Conservation (phyloP, 2,329 filamentous ascomycete genomes). For the Xylaria sp. region DNA sequence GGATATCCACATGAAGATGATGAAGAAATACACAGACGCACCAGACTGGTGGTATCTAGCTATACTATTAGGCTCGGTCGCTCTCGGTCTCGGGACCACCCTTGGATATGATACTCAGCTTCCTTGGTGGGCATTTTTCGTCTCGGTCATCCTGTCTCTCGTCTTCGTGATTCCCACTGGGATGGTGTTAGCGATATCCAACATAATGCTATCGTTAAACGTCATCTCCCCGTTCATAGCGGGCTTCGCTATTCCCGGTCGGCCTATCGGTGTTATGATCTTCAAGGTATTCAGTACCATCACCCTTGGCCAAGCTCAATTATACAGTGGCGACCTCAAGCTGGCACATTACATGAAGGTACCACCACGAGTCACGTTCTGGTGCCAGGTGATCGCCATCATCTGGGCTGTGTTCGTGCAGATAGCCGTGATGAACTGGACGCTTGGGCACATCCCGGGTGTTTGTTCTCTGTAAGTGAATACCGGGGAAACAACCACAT, state of each 20-base stretch:
- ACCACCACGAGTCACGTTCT: conserved; percentile 55
- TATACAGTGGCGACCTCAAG: conserved; percentile 45
- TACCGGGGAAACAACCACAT: conserved; percentile 25
- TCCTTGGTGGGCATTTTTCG: conserved; percentile 59
- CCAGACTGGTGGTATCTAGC: conserved; percentile 61
- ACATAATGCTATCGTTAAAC: conserved; percentile 57
- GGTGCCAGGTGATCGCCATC: conserved; percentile 56
- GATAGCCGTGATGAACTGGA: conserved; percentile 55
- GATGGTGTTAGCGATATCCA: conserved; percentile 57
- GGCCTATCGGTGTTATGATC: conserved; percentile 60
- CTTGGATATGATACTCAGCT: conserved; percentile 55
- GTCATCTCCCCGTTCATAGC: conserved; percentile 60
- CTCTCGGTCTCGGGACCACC: conserved; percentile 51
- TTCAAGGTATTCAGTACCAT: conserved; percentile 58
- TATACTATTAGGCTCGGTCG: conserved; percentile 53
- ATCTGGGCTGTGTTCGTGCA: conserved; percentile 55
- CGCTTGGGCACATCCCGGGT: conserved; percentile 51
- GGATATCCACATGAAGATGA: conserved; percentile 58
- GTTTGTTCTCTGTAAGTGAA: conserved; percentile 46
- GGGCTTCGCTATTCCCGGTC: conserved; percentile 64
- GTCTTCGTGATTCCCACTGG: conserved; percentile 54
- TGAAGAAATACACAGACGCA: conserved; percentile 57
- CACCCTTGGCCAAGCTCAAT: conserved; percentile 45
- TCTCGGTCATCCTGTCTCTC: conserved; percentile 52
- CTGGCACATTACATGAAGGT: conserved; percentile 48